Base-by-base conservation (phyloP, 371 early-diverging fungal species). In the Mortierella sp. region DNA sequence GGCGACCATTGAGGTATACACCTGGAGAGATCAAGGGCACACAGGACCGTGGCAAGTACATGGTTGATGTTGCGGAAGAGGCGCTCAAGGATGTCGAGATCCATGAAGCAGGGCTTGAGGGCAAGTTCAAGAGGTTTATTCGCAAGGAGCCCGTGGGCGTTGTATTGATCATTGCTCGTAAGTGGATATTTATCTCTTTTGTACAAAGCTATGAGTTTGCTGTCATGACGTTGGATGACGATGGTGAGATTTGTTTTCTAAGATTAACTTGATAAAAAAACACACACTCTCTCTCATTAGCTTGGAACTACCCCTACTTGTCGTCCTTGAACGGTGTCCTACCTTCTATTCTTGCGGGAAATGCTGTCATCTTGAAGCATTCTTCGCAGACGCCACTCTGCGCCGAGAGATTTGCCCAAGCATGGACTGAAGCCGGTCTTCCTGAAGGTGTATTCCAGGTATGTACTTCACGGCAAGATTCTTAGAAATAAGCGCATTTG, bases 371-470 rank as follows among this genome's bases (percentile, higher is more conserved):
- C 42, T 69, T 96, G 68, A 96, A 95, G 79, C 94, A 93, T 59
- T 91, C 95, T 0, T 93, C 94, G 3, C 94, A 94, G 81, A 95
- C 95, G 7, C 93, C 93, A 29, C 89, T 90, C 28, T 90, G 91
- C 70, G 95, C 90, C 2, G 93, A 94, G 66, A 73, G 92, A 35
- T 93, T 94, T 75, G 88, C 84, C 1, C 85, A 85, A 28, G 89
- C 91, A 6, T 87, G 92, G 64, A 83, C 76, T 42, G 89, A 86
- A 64, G 94, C 94, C 8, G 95, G 95, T 22, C 75, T 95, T 22
- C 94, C 95, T 0, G 72, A 85, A 4, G 88, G 86, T 42, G 93
- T 91, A 12, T 87, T 94, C 69, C 93, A 94, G 75, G 87, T 85
- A 70, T n/a, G 17, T 47, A 47, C 22, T 8, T 34, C 17, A 53